Percentiles rank a stretch among this genome's conserved stretches.
phyloP scores from a whole-genome alignment of 345 rosid species.

The Citrus australasica region DNA sequence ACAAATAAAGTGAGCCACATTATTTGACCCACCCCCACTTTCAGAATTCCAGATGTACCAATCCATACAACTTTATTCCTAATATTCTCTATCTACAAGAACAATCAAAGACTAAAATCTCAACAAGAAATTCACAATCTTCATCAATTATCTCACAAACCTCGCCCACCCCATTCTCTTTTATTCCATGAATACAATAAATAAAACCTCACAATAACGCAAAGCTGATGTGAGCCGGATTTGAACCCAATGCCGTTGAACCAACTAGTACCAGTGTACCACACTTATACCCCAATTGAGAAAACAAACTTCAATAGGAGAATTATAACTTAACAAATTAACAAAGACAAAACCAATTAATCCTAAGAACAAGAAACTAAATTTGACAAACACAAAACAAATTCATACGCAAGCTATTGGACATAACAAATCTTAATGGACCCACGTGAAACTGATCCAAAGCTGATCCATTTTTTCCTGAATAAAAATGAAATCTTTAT shows the following conservation, averaged over 20 bases:
- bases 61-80: not conserved
- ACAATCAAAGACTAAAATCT: not conserved
- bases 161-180: not conserved
- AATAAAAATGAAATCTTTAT: not conserved
- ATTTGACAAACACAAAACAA: not conserved
- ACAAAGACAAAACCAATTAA: not conserved
- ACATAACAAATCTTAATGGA: not conserved
- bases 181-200: no score
- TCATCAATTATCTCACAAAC: not conserved
- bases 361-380: no score
- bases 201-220: no score
- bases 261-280: no score
- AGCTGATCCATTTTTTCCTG: not conserved
- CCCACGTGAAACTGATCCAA: not conserved
- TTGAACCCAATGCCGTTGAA: no score
- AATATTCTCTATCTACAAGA: slow-evolving; percentile 21
- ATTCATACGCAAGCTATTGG: not conserved
- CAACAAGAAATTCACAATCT: not conserved
- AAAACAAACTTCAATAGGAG: not conserved
- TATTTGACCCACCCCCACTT: slow-evolving; percentile 7
- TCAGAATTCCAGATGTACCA: not conserved
- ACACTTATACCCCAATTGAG: not conserved
- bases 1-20: slow-evolving; percentile 18
- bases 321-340: not conserved
- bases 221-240: no score